phyloP scores from a whole-genome alignment of 2,329 filamentous ascomycete genomes.

The Colletotrichum eremochloae region DNA sequence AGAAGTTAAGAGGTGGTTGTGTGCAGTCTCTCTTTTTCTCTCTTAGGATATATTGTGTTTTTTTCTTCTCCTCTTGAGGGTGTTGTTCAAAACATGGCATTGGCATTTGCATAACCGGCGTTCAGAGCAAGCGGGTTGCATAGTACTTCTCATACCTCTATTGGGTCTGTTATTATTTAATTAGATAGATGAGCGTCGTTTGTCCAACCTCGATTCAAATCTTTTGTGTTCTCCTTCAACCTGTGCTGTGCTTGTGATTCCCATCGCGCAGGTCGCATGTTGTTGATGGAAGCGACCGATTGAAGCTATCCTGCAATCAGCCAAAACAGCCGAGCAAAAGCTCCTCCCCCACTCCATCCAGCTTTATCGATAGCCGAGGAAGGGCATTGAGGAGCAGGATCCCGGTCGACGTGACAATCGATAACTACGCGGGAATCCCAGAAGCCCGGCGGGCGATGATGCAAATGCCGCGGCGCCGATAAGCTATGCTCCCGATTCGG shows the following conservation, averaged over 20 bases:
- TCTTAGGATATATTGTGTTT: too few species aligned
- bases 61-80: too few species aligned
- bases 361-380: constrained; percentile 33
- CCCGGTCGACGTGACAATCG: constrained; percentile 7
- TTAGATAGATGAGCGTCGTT: background rate
- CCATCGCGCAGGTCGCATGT: background rate
- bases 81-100: too few species aligned
- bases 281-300: background rate
- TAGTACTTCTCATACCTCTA: background rate
- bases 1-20: constrained; percentile 28
- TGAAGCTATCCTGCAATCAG: constrained; percentile 22
- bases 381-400: constrained; percentile 10
- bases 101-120: background rate
- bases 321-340: constrained; percentile 31
- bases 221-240: too few species aligned
- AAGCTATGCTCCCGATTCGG: constrained; percentile 19
- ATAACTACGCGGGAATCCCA: background rate
- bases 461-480: constrained; percentile 7
- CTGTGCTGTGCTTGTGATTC: background rate
- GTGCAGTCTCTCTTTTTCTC: background rate
- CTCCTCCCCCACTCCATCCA: background rate
- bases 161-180: background rate
- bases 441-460: constrained; percentile 1
- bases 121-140: background rate
- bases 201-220: background rate